Evolutionary conservation across 495 filamentous ascomycete genomes (phyloP).

Genomic region (Cercophora sp.): DNA sequence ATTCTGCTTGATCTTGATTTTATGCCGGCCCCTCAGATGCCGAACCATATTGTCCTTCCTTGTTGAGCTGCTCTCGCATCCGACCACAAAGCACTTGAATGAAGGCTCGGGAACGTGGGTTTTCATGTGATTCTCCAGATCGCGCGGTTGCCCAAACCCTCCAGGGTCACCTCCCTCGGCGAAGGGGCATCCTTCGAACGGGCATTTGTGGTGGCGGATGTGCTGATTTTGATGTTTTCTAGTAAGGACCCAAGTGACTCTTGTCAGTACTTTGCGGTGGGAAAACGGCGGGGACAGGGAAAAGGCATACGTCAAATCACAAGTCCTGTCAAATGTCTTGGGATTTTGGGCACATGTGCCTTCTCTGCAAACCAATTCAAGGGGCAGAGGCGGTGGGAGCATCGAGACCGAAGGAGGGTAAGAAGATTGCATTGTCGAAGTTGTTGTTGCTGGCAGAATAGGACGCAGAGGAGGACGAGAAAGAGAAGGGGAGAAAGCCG

Average conservation of each 20-base stretch:
- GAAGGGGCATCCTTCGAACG: not conserved
- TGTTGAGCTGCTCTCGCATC: not conserved
- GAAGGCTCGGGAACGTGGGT: not conserved
- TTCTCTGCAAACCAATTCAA: not conserved
- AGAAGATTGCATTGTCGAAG: not conserved
- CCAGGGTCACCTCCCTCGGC: not conserved
- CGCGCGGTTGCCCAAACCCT: not conserved
- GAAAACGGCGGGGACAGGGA: not conserved
- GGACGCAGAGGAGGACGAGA: not conserved
- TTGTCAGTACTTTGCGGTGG: not conserved
- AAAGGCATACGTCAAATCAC: not conserved
- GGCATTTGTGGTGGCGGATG: not conserved
- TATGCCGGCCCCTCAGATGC: not conserved
- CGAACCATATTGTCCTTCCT: not conserved
- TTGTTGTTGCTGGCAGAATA: not conserved
- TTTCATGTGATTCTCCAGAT: not conserved
- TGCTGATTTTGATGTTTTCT: not conserved
- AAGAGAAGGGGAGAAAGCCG: not conserved
- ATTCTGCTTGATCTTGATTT: no score
- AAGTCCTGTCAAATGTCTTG: not conserved
- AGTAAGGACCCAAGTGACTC: not conserved
- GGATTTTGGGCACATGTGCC: constrained; percentile 3
- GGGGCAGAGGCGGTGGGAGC: not conserved
- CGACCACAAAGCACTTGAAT: not conserved
- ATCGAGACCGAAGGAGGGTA: not conserved